Percentiles rank a stretch among this genome's conserved stretches.
Evolutionary conservation across 768 basidiomycete genomes (phyloP).

Genomic region (Coprinellus aureogranulatus): DNA sequence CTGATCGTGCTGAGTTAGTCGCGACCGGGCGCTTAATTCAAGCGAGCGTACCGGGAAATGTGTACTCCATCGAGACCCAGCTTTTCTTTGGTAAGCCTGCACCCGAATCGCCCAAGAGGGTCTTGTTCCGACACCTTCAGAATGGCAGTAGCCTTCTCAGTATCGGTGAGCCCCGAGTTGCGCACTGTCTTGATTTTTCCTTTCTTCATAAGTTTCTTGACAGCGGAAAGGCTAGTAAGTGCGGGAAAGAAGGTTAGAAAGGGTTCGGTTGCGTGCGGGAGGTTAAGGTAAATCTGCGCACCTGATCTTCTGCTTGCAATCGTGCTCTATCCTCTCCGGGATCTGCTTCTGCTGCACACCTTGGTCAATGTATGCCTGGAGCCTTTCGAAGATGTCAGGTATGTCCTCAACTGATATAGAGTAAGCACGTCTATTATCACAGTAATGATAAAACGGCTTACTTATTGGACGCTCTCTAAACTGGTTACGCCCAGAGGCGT

Average conservation of each 20-base stretch:
- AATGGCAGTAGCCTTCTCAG: conserved; percentile 12
- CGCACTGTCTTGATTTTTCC: conserved; percentile 9
- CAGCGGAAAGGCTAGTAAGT: conserved; percentile 6
- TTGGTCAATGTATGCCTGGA: conserved; percentile 11
- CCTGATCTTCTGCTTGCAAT: not conserved
- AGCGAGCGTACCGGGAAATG: conserved; percentile 12
- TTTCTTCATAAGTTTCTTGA: conserved; percentile 10
- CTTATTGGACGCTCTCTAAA: not conserved
- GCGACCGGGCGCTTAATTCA: too few species aligned
- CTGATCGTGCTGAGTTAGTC: conserved; percentile 2
- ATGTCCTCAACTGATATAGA: conserved; percentile 3
- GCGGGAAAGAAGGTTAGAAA: too few species aligned
- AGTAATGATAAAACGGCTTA: not conserved
- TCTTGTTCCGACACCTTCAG: conserved; percentile 10
- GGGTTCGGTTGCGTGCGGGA: too few species aligned
- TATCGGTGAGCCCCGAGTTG: not conserved
- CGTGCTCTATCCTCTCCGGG: not conserved
- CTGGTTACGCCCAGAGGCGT: conserved; percentile 4
- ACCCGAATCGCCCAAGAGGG: conserved; percentile 12
- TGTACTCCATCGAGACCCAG: conserved; percentile 11
- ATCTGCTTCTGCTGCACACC: conserved; percentile 5
- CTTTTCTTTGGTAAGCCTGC: conserved; percentile 13
- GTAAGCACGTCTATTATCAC: not conserved
- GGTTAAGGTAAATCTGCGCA: not conserved
- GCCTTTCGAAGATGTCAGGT: conserved; percentile 6